Conservation (phyloP, 768 basidiomycete species). For the Tylopilus sp. region DNA sequence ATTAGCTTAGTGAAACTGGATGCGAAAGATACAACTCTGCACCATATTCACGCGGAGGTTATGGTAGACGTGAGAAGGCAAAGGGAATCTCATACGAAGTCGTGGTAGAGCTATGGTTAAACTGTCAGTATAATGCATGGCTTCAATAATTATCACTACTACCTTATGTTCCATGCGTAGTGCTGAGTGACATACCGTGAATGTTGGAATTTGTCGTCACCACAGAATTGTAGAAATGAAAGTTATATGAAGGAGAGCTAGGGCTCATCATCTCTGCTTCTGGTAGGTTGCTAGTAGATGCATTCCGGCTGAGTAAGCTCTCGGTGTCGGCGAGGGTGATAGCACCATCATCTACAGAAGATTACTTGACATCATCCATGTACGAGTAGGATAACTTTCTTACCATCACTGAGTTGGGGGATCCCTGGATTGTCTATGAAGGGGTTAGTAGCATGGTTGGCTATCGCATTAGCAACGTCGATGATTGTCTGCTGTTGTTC, state of each 20-base stretch:
- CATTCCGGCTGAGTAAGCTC: no score
- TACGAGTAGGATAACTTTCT: background rate
- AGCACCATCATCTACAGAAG: no score
- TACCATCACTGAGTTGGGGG: background rate
- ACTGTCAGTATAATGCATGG: background rate
- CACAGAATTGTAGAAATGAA: background rate
- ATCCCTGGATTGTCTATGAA: conserved; percentile 2
- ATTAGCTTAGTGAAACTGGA: background rate
- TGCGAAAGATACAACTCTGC: background rate
- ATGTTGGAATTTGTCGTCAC: background rate
- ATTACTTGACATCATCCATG: no score
- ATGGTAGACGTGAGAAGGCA: background rate
- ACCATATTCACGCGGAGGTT: background rate
- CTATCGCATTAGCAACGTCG: no score
- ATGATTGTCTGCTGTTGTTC: no score
- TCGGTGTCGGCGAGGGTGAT: no score
- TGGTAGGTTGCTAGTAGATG: no score
- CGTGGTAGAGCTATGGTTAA: background rate
- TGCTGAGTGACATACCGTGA: background rate
- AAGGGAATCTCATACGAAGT: no score
- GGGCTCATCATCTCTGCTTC: no score
- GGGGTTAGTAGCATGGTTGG: background rate
- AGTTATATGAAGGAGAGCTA: no score
- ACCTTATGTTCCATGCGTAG: background rate
- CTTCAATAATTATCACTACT: background rate